Base-by-base conservation (phyloP, 768 basidiomycete species). In the Kondoa malvinella region DNA sequence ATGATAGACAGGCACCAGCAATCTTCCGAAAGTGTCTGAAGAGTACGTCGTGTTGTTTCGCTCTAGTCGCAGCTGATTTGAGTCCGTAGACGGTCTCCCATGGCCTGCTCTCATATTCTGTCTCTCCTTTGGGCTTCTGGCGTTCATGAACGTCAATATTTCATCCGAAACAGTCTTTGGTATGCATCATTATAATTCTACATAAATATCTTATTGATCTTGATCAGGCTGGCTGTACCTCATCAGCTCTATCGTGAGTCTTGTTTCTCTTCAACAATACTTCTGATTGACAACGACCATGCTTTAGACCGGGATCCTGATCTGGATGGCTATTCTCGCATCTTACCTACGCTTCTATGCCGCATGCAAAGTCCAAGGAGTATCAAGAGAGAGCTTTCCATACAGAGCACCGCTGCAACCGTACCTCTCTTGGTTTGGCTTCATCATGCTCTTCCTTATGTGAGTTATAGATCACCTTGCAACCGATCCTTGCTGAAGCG, bases 321-420 rank as follows among this genome's bases (percentile, higher is more conserved):
- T 50, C 21, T 50, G 40, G 40, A 21, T 21, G 21, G 21, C 21
- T 21, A 50, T 50, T 50, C 21, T 50, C 8, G 59, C 59, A 50
- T 64, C 67, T 21, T 72, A 58, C 67, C 40, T 72, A 34, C 66
- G 72, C 1, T 72, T 72, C 69, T 34, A 72, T 68, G 71, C 75
- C 66, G 78, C 77, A 27, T 66, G 74, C 64, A 77, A 76, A 71
- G 71, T 66, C 2, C 78, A 79, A 66, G 77, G 77, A 8, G 40
- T 50, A 12, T 66, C 71, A 30, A 71, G 77, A 61, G 69, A 74
- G 31, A 67, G 63, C 4, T 75, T 79, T 72, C 77, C 78, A 3
- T 78, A 76, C 74, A 70, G 69, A 56, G 75, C 75, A 2, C 77
- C 75, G 8, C 74, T 76, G 58, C 78, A 79, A 72, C 78, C 77